Conservation (phyloP, 768 basidiomycete species). For the Clitopilus hobsonii region DNA sequence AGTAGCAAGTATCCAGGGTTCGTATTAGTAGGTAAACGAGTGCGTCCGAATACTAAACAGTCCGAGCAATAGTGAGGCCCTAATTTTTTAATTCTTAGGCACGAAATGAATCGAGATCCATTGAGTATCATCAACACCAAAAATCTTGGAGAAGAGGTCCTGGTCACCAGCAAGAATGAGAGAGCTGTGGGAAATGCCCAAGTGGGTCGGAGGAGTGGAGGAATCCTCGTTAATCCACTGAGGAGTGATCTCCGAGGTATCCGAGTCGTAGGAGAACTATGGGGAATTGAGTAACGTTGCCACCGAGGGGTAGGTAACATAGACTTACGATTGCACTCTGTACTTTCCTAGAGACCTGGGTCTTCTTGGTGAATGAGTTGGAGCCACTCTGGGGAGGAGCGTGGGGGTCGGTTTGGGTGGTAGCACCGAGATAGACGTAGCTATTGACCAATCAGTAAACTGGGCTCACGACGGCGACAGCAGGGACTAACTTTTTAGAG, state of each 20-base stretch:
- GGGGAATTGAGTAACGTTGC: not conserved
- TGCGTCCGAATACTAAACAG: not conserved
- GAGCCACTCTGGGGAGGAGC: slow-evolving; percentile 1
- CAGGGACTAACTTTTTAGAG: slow-evolving; percentile 2
- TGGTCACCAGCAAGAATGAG: not conserved
- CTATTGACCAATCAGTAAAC: slow-evolving; percentile 1
- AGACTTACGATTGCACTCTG: slow-evolving; percentile 10
- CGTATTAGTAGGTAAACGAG: not conserved
- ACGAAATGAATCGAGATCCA: not conserved
- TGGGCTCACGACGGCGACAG: not conserved
- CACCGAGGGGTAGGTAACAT: not conserved
- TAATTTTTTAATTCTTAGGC: not conserved
- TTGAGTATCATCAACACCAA: not conserved
- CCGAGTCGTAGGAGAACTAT: slow-evolving; percentile 7
- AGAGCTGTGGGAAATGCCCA: slow-evolving; percentile 1
- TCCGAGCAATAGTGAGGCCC: too few relatives aligned
- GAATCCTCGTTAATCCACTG: slow-evolving; percentile 11
- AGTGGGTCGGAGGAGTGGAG: slow-evolving; percentile 5
- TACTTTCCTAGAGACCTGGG: slow-evolving; percentile 1
- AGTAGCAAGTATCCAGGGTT: not conserved
- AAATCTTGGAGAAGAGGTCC: not conserved
- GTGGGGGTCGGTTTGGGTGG: slow-evolving; percentile 7
- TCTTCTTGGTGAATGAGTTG: slow-evolving; percentile 8
- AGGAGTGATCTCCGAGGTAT: not conserved
- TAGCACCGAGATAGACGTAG: slow-evolving; percentile 8